Conservation (phyloP, 2,329 filamentous ascomycete genomes). For the Aureobasidium sp. region DNA sequence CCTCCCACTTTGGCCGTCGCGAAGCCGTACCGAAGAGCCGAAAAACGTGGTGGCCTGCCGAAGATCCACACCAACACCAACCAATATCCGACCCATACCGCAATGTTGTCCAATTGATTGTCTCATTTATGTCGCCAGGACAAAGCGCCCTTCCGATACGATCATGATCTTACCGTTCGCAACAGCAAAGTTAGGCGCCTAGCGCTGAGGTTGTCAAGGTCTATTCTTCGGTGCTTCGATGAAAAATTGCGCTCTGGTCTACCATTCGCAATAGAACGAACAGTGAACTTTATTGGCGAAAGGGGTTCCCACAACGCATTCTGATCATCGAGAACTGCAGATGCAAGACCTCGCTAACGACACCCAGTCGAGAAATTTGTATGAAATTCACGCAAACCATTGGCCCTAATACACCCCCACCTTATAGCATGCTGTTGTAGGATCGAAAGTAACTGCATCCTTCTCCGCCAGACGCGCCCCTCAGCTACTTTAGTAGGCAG, state of each 20-base stretch:
- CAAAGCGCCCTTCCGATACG: not conserved
- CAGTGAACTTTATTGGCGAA: not conserved
- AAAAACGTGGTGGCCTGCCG: not conserved
- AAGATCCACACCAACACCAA: not conserved
- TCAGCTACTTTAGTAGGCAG: not conserved
- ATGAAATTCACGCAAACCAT: not conserved
- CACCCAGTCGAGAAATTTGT: not conserved
- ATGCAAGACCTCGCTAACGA: not conserved
- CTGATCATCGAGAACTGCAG: not conserved
- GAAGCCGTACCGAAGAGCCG: not conserved
- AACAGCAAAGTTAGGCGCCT: not conserved
- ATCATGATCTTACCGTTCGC: slow-evolving; percentile 4
- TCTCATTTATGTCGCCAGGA: slow-evolving; percentile 2
- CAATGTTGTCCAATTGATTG: not conserved
- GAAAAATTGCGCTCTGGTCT: not conserved
- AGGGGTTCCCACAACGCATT: not conserved
- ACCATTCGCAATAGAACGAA: not conserved
- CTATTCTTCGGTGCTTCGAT: not conserved
- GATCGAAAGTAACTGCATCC: slow-evolving; percentile 5
- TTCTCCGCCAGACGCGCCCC: not conserved
- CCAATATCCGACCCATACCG: not conserved
- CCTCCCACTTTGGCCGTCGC: not conserved
- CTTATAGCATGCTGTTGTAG: not conserved
- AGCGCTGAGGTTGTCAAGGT: not conserved
- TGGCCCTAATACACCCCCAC: not conserved